Percentiles rank a stretch among this genome's conserved stretches.
phyloP scores from a whole-genome alignment of 208 protist species.

The Paratrypanosoma confusum region DNA sequence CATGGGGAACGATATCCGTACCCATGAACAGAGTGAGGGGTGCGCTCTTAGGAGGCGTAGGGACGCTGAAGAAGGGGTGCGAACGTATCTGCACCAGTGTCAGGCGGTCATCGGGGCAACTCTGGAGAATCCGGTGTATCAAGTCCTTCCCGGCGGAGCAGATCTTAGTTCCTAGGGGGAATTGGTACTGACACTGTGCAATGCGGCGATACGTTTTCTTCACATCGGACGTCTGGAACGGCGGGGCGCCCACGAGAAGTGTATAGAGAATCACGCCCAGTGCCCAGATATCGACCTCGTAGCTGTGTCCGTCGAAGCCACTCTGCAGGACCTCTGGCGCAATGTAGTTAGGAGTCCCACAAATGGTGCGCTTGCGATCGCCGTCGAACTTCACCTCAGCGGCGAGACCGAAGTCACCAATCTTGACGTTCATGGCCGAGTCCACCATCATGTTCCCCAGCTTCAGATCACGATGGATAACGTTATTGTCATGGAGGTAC shows the following conservation, averaged over 20 bases:
- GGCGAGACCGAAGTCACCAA: slow-evolving; percentile 94
- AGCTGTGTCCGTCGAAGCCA: slow-evolving; percentile 88
- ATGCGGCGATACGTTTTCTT: slow-evolving; percentile 96
- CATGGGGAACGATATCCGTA: too few relatives aligned
- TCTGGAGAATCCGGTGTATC: slow-evolving; percentile 85
- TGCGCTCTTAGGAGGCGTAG: slow-evolving; percentile 29
- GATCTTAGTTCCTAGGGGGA: slow-evolving; percentile 71
- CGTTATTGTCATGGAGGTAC: slow-evolving; percentile 90
- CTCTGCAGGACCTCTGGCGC: slow-evolving; percentile 89
- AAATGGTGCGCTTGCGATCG: slow-evolving; percentile 92
- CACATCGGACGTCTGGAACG: slow-evolving; percentile 96
- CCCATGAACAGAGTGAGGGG: slow-evolving; percentile 49
- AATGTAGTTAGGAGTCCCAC: slow-evolving; percentile 97
- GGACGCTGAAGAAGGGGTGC: slow-evolving; percentile 80
- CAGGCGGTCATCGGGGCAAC: slow-evolving; percentile 68
- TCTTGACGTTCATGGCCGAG: slow-evolving; percentile 79
- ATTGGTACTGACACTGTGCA: slow-evolving; percentile 84
- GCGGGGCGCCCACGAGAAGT: slow-evolving; percentile 94
- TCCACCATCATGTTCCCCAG: slow-evolving; percentile 94
- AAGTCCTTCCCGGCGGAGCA: slow-evolving; percentile 72
- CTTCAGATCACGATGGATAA: slow-evolving; percentile 97
- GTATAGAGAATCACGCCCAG: slow-evolving; percentile 98
- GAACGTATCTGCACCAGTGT: slow-evolving; percentile 75
- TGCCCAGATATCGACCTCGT: slow-evolving; percentile 97
- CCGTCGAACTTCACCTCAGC: slow-evolving; percentile 82